phyloP scores from a whole-genome alignment of 1,284 basidiomycete species.

The Ceratobasidium papillatum region DNA sequence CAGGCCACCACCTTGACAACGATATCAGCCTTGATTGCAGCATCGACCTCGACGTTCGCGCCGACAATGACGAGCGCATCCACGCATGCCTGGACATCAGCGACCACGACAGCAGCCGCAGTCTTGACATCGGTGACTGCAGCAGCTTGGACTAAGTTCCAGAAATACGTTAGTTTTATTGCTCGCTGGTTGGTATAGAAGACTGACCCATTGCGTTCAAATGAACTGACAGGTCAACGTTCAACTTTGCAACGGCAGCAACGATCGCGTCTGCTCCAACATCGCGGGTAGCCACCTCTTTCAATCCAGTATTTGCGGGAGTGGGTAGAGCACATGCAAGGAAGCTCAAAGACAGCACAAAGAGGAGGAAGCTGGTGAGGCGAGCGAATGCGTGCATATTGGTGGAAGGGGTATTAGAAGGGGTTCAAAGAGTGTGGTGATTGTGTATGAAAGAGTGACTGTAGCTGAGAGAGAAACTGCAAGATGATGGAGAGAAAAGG shows the following conservation, averaged over 20 bases:
- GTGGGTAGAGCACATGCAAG: slow-evolving; percentile 29
- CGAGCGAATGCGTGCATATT: slow-evolving; percentile 35
- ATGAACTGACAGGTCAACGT: not conserved
- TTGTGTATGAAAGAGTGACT: not conserved
- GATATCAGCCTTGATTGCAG: not conserved
- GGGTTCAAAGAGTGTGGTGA: not conserved
- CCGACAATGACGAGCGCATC: not conserved
- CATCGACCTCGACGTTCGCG: not conserved
- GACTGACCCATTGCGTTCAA: not conserved
- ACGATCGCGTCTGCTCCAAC: not conserved
- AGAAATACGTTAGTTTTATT: not conserved
- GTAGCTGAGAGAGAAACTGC: slow-evolving; percentile 37
- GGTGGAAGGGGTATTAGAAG: too few relatives aligned
- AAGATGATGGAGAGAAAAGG: slow-evolving; percentile 39
- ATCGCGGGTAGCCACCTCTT: not conserved
- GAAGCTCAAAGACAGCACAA: slow-evolving; percentile 34
- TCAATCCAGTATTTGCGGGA: not conserved
- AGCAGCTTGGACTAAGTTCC: not conserved
- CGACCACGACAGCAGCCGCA: not conserved
- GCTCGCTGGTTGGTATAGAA: not conserved
- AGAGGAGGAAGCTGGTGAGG: slow-evolving; percentile 35
- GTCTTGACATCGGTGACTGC: not conserved
- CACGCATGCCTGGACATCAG: not conserved
- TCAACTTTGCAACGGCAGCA: not conserved
- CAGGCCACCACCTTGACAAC: not conserved